Percentiles rank a stretch among this genome's conserved stretches.
Conservation (phyloP, 2,329 filamentous ascomycete genomes). For the Fusarium hainanense region DNA sequence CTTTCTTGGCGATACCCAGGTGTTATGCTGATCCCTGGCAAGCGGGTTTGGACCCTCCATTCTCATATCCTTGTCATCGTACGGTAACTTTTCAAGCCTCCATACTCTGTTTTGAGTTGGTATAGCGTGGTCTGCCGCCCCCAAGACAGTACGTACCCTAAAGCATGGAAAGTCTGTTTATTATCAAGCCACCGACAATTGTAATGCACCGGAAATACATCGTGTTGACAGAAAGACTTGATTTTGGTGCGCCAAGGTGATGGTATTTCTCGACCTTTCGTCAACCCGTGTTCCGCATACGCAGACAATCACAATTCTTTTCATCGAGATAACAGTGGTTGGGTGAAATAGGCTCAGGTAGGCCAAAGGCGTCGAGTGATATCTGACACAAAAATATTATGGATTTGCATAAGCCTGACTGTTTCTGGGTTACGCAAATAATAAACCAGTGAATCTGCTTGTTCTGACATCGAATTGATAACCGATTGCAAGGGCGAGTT, state of each 20-base stretch:
- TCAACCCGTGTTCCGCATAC: not conserved
- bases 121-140: slow-evolving; percentile 17
- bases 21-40: slow-evolving; percentile 37
- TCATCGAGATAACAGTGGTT: not conserved
- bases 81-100: slow-evolving; percentile 17
- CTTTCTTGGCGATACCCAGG: slow-evolving; percentile 44
- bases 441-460: slow-evolving; percentile 23
- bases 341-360: not conserved
- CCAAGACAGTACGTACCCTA: slow-evolving; percentile 19
- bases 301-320: not conserved
- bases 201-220: slow-evolving; percentile 9
- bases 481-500: slow-evolving; percentile 24
- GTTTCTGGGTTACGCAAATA: slow-evolving; percentile 11
- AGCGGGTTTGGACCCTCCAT: slow-evolving; percentile 30
- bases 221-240: slow-evolving; percentile 20
- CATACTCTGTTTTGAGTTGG: slow-evolving; percentile 36
- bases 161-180: slow-evolving; percentile 18
- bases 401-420: not conserved
- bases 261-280: not conserved
- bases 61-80: slow-evolving; percentile 28
- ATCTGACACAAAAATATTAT: slow-evolving; percentile 2
- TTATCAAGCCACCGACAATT: slow-evolving; percentile 24
- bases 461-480: slow-evolving; percentile 30
- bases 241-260: not conserved
- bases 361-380: not conserved